A percentile compares a stretch with the other conserved stretches of the same genome.
Evolutionary conservation across 176 grass and related monocot genomes (phyloP).

Genomic region (Leersia perrieri): DNA sequence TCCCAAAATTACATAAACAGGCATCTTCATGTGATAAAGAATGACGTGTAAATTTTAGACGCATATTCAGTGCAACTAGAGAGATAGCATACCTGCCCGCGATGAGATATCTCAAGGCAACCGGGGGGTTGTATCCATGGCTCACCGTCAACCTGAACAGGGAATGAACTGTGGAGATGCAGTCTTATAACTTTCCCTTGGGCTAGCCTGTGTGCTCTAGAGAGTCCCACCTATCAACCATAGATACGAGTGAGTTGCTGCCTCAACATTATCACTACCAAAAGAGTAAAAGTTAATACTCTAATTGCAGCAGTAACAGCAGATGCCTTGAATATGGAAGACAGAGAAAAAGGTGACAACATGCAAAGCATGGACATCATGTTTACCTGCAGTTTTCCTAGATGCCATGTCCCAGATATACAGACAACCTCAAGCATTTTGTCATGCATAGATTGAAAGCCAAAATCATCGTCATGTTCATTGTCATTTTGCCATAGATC

Average conservation of each 20-base stretch:
- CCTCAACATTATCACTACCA: background rate
- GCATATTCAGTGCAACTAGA: background rate
- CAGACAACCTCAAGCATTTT: constrained; percentile 90
- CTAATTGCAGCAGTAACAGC: background rate
- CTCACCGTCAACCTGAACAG: constrained; percentile 97
- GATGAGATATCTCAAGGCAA: constrained; percentile 86
- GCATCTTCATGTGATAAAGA: background rate
- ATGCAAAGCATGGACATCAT: background rate
- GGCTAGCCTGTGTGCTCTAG: constrained; percentile 71
- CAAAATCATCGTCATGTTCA: constrained; percentile 66
- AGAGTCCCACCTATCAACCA: constrained; percentile 80
- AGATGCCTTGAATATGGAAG: background rate
- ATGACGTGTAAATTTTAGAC: background rate
- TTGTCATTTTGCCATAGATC: constrained; percentile 89
- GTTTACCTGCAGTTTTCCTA: constrained; percentile 92
- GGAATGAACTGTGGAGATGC: constrained; percentile 81
- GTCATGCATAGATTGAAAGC: constrained; percentile 82
- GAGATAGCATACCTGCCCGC: constrained; percentile 61
- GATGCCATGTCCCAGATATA: constrained; percentile 93
- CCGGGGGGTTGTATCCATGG: constrained; percentile 93
- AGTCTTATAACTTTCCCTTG: constrained; percentile 87
- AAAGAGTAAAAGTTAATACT: background rate
- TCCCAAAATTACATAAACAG: background rate
- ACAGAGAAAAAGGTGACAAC: constrained; percentile 1
- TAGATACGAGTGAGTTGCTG: background rate